Evolutionary conservation across 345 rosid genomes (phyloP).

Genomic region (Salix dunnii): DNA sequence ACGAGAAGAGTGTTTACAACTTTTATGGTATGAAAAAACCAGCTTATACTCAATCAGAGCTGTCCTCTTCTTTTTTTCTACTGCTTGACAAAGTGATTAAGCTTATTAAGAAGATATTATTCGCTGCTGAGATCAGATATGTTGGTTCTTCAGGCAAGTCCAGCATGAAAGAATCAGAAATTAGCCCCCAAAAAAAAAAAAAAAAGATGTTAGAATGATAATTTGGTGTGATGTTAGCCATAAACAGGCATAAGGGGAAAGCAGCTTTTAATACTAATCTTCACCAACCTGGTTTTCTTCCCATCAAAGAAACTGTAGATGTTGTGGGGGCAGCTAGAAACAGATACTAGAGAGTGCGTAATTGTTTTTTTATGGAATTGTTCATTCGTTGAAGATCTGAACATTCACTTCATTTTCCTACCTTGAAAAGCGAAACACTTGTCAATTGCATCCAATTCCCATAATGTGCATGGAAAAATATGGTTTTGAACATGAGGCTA

Average conservation of each 20-base stretch:
- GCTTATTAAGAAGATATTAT: not conserved
- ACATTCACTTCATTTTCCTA: no score
- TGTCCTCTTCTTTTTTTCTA: not conserved
- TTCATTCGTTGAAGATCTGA: no score
- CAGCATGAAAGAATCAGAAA: not conserved
- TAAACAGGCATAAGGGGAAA: no score
- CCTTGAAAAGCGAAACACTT: no score
- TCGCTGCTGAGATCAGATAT: not conserved
- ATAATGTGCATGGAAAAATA: not conserved
- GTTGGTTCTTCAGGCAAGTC: not conserved
- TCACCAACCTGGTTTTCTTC: not conserved
- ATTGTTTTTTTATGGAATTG: no score
- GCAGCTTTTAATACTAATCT: not conserved
- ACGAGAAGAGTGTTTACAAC: not conserved
- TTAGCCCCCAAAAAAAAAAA: not conserved
- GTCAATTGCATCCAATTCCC: not conserved
- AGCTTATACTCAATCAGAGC: not conserved
- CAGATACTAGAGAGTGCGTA: not conserved
- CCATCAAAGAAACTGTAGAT: not conserved
- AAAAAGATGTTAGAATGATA: no score
- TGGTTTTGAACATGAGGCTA: not conserved
- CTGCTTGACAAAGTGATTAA: not conserved
- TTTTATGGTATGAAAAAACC: not conserved
- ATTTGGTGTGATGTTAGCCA: no score
- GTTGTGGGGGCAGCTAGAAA: not conserved